These are phyloP conservation scores for Exophiala mesophila DNA, from an alignment of 2,329 filamentous ascomycete genomes.

Conservation along the genomic window DNA sequence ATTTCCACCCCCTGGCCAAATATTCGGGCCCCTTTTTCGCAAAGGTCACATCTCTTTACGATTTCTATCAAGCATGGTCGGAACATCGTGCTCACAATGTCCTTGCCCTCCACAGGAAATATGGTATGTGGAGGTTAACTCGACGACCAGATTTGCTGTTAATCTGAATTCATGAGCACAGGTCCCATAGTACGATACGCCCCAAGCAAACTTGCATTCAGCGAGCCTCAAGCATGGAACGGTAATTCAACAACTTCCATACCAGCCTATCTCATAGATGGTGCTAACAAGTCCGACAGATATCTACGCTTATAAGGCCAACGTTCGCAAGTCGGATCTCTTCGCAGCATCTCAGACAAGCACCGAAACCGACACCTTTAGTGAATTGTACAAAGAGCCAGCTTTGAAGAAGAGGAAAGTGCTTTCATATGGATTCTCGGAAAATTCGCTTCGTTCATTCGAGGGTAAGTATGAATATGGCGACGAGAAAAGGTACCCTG, in stretches of 20 bases:
- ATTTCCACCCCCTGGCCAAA: slow-evolving; percentile 34
- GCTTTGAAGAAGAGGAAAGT: slow-evolving; percentile 7
- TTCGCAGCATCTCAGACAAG: slow-evolving; percentile 1
- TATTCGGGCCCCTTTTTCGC: slow-evolving; percentile 34
- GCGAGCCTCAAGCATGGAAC: slow-evolving; percentile 5
- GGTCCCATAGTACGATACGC: too few species aligned
- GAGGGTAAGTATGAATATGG: slow-evolving; percentile 1
- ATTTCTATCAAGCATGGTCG: slow-evolving; percentile 3
- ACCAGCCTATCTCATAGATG: neutral
- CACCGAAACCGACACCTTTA: slow-evolving; percentile 5
- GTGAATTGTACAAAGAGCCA: slow-evolving; percentile 5
- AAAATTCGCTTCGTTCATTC: slow-evolving; percentile 13
- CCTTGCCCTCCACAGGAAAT: slow-evolving; percentile 26
- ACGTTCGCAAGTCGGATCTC: slow-evolving; percentile 4
- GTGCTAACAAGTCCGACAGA: slow-evolving; percentile 1
- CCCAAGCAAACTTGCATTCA: slow-evolving; percentile 3
- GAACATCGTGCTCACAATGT: slow-evolving; percentile 8
- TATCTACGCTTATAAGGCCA: slow-evolving; percentile 6
- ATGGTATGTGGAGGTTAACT: too few species aligned
- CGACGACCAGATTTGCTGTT: too few species aligned
- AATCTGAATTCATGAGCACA: too few species aligned
- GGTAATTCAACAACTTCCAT: slow-evolving; percentile 5
- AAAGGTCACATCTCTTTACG: slow-evolving; percentile 4
- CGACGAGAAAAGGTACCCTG: slow-evolving; percentile 17
- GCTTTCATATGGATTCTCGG: neutral